Evolutionary conservation across 768 basidiomycete species (phyloP).

Genomic region (Mrakia gelida): DNA sequence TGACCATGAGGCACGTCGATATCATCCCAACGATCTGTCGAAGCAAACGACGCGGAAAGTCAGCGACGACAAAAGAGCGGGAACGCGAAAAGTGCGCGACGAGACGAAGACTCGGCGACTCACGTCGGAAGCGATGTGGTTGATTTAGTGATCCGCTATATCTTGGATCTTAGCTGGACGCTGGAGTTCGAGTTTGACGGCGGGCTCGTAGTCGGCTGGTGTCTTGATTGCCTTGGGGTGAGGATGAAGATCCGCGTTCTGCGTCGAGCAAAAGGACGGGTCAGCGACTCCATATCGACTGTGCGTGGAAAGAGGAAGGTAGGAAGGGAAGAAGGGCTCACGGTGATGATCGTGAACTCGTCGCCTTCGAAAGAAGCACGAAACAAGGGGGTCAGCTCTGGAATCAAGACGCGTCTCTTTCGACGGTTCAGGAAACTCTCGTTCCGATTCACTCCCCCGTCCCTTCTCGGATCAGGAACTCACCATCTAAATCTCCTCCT

Average conservation of each 20-base stretch:
- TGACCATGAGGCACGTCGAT: neutral
- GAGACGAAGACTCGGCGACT: neutral
- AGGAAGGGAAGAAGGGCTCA: no score
- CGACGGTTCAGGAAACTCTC: no score
- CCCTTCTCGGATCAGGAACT: neutral
- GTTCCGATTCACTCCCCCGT: no score
- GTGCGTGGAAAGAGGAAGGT: no score
- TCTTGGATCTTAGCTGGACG: neutral
- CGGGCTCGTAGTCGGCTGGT: neutral
- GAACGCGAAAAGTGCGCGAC: neutral
- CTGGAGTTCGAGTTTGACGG: neutral
- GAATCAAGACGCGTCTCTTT: slow-evolving; percentile 46
- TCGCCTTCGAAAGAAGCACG: neutral
- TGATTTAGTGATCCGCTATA: neutral
- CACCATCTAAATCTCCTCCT: slow-evolving; percentile 66
- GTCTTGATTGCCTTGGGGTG: neutral
- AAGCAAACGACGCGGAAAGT: no score
- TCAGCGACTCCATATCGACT: no score
- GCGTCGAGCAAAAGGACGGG: no score
- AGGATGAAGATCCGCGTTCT: neutral
- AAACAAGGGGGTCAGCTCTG: neutral
- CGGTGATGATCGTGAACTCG: neutral
- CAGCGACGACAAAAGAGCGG: no score
- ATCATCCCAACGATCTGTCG: neutral
- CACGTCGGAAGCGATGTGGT: neutral